Evolutionary conservation across 2,329 filamentous ascomycete species (phyloP).

Genomic region (Grosmannia penicillata): DNA sequence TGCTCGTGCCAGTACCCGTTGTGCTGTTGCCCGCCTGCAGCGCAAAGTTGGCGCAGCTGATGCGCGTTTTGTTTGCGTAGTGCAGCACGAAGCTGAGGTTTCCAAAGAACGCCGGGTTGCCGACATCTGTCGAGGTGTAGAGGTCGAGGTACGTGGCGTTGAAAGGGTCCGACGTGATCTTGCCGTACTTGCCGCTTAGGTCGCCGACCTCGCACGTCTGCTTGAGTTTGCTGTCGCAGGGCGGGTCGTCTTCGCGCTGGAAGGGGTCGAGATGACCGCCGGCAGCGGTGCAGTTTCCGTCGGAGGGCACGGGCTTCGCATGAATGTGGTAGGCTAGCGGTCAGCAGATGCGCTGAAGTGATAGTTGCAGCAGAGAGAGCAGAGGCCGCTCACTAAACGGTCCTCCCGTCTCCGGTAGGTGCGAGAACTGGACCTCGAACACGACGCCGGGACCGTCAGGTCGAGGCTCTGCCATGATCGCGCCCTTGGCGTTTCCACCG

Average conservation of each 20-base stretch:
- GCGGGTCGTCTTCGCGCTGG: slow-evolving; percentile 42
- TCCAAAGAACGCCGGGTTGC: slow-evolving; percentile 43
- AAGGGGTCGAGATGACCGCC: slow-evolving; percentile 59
- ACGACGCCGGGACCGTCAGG: slow-evolving; percentile 16
- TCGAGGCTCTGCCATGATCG: slow-evolving; percentile 14
- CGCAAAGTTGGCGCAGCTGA: slow-evolving; percentile 49
- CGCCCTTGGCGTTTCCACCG: slow-evolving; percentile 34
- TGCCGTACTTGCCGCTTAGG: slow-evolving; percentile 58
- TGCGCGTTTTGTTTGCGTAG: slow-evolving; percentile 46
- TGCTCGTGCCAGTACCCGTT: no score
- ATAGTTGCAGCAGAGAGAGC: slow-evolving; percentile 15
- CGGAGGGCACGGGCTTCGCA: slow-evolving; percentile 41
- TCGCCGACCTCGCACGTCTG: slow-evolving; percentile 64
- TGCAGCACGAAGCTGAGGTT: slow-evolving; percentile 52
- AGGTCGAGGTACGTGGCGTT: slow-evolving; percentile 36
- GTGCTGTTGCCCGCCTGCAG: slow-evolving; percentile 11
- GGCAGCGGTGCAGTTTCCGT: slow-evolving; percentile 59
- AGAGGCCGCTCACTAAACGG: slow-evolving; percentile 19
- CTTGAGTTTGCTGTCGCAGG: slow-evolving; percentile 42
- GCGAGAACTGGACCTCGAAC: slow-evolving; percentile 17
- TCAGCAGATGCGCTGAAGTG: slow-evolving; percentile 1
- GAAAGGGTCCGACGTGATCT: slow-evolving; percentile 37
- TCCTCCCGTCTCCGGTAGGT: slow-evolving; percentile 17
- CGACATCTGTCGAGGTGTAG: slow-evolving; percentile 38
- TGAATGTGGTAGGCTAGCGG: slow-evolving; percentile 58